A percentile compares a stretch with the other conserved stretches of the same genome.
phyloP scores from a whole-genome alignment of 1,284 basidiomycete species.

The Microbotryum saponariae region DNA sequence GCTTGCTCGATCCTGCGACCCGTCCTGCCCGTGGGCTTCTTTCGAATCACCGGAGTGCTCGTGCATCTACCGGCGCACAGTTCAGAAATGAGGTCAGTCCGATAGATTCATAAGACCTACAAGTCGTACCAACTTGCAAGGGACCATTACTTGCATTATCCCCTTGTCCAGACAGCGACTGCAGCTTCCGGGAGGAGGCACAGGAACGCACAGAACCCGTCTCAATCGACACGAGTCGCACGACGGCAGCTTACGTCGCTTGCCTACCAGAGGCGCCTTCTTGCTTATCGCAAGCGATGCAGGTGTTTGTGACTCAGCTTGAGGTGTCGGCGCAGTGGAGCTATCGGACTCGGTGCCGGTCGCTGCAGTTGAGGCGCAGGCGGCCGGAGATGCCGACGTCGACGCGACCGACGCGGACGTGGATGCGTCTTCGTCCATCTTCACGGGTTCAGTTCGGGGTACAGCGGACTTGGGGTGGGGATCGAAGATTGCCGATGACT shows the following conservation, averaged over 20 bases:
- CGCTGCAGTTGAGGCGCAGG: too few relatives aligned
- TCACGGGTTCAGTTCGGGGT: too few relatives aligned
- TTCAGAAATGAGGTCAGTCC: not conserved
- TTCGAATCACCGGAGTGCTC: conserved; percentile 16
- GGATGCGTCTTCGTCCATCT: too few relatives aligned
- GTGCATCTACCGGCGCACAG: conserved; percentile 5
- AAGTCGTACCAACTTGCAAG: not conserved
- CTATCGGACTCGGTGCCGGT: too few relatives aligned
- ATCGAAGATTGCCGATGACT: too few relatives aligned
- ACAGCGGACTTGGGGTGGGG: too few relatives aligned
- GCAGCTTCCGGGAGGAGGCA: conserved; percentile 16
- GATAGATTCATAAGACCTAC: not conserved
- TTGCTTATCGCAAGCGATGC: too few relatives aligned
- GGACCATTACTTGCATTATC: conserved; percentile 11
- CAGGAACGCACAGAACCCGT: conserved; percentile 19
- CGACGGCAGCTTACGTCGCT: not conserved
- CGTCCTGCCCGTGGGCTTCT: conserved; percentile 15
- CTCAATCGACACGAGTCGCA: conserved; percentile 26
- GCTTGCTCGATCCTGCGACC: conserved; percentile 27
- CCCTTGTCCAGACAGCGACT: conserved; percentile 20
- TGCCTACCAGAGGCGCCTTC: too few relatives aligned
- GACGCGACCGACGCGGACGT: too few relatives aligned
- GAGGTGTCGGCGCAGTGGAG: too few relatives aligned
- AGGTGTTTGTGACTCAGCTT: too few relatives aligned
- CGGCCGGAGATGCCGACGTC: too few relatives aligned